Conservation (phyloP, 768 basidiomycete genomes). For the Termitomyces eurrhizus region DNA sequence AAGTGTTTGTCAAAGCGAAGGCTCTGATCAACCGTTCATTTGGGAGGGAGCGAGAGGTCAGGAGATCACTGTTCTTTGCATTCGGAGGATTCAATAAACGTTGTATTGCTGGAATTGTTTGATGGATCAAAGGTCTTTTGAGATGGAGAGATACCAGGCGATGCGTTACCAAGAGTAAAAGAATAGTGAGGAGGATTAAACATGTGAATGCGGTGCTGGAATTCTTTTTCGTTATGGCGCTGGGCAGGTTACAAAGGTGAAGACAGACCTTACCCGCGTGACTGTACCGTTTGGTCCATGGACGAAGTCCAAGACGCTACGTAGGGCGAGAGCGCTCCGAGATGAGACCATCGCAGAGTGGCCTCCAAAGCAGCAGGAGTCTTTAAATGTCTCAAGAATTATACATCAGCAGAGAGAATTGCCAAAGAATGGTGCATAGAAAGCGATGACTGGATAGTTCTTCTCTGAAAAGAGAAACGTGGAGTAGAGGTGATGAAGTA, state of each 20-base stretch:
- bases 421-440: background rate
- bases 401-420: background rate
- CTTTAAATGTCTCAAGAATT: constrained; percentile 10
- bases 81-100: constrained; percentile 12
- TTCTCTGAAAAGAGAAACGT: background rate
- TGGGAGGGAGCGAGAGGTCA: constrained; percentile 30
- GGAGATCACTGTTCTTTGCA: constrained; percentile 13
- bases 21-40: constrained; percentile 32
- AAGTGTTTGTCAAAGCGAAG: constrained; percentile 43
- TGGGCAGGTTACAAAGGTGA: background rate
- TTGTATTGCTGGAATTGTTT: constrained; percentile 4
- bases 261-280: constrained; percentile 8
- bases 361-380: background rate
- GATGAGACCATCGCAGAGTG: constrained; percentile 10
- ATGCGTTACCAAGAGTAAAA: background rate
- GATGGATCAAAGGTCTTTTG: background rate
- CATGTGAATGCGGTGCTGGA: background rate
- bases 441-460: background rate
- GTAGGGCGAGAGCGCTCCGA: constrained; percentile 2
- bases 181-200: background rate
- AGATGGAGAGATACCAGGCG: background rate
- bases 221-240: background rate
- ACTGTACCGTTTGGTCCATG: constrained; percentile 22
- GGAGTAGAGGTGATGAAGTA: background rate
- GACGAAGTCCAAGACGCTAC: constrained; percentile 6